A percentile compares a stretch with the other conserved stretches of the same genome.
Evolutionary conservation across 169 alveolate species (phyloP).

Genomic region (Ichthyophthirius multifiliis): DNA sequence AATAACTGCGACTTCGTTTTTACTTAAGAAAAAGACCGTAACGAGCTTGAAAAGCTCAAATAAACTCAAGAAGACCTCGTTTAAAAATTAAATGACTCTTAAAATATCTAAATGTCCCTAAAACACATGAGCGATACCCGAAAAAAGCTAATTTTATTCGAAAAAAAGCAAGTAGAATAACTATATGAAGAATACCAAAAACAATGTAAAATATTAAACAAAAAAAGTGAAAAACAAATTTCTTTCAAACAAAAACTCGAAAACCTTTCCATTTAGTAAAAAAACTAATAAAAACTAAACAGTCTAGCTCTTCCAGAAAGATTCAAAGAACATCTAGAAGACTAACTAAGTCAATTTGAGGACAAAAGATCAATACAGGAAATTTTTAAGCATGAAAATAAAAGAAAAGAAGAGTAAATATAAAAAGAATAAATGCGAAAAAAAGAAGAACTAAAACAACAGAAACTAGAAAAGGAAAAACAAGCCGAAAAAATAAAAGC

Average conservation of each 20-base stretch:
- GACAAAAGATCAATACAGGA: background rate
- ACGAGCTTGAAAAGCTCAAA: background rate
- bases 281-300: background rate
- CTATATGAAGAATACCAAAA: background rate
- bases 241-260: background rate
- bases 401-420: background rate
- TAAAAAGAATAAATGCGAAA: background rate
- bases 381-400: slow-evolving; percentile 2
- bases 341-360: background rate
- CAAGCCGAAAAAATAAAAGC: background rate
- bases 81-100: background rate
- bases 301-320: too few species aligned
- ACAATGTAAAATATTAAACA: background rate
- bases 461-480: background rate
- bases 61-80: background rate
- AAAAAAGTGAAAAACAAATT: background rate
- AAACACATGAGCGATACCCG: background rate
- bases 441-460: background rate
- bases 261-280: background rate
- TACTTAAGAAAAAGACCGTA: background rate
- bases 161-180: background rate
- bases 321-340: slow-evolving; percentile 5
- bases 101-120: background rate
- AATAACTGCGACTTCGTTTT: background rate
- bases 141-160: background rate